Evolutionary conservation across 768 basidiomycete species (phyloP).

Genomic region (Phaffia australis): DNA sequence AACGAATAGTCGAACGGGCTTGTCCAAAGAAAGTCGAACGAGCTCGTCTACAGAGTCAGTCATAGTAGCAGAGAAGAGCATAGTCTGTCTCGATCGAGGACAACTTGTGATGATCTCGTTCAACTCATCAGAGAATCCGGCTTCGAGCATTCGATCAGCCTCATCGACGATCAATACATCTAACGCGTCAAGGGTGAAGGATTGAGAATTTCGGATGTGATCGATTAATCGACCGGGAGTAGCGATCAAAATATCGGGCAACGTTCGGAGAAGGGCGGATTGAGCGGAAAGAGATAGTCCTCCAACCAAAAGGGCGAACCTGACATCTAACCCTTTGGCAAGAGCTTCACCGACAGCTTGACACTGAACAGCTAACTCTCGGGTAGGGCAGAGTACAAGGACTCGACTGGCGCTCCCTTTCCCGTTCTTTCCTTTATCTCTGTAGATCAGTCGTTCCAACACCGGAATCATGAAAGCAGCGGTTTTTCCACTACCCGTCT

Average conservation of each 20-base stretch:
- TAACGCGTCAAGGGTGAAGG: constrained; percentile 81
- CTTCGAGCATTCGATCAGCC: constrained; percentile 85
- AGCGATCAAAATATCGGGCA: constrained; percentile 89
- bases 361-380: constrained; percentile 93
- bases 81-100: constrained; percentile 71
- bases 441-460: constrained; percentile 78
- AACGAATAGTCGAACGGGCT: constrained; percentile 87
- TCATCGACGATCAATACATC: constrained; percentile 94
- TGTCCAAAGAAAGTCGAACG: constrained; percentile 81
- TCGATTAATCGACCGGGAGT: constrained; percentile 97
- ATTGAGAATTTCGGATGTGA: constrained; percentile 87
- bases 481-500: constrained; percentile 97
- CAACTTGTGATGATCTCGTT: constrained; percentile 86
- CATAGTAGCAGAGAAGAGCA: constrained; percentile 99
- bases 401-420: constrained; percentile 59
- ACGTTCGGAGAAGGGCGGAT: constrained; percentile 67
- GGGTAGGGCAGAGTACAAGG: constrained; percentile 82
- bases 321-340: constrained; percentile 59
- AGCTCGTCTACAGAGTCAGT: constrained; percentile 92
- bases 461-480: constrained; percentile 94
- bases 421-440: constrained; percentile 77
- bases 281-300: constrained; percentile 89
- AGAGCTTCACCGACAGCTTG: constrained; percentile 80
- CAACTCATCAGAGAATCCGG: constrained; percentile 87
- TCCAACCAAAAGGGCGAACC: constrained; percentile 86